A percentile compares a stretch with the other conserved stretches of the same genome.
Evolutionary conservation across 345 rosid genomes (phyloP).

Genomic region (Tarenaya hassleriana): DNA sequence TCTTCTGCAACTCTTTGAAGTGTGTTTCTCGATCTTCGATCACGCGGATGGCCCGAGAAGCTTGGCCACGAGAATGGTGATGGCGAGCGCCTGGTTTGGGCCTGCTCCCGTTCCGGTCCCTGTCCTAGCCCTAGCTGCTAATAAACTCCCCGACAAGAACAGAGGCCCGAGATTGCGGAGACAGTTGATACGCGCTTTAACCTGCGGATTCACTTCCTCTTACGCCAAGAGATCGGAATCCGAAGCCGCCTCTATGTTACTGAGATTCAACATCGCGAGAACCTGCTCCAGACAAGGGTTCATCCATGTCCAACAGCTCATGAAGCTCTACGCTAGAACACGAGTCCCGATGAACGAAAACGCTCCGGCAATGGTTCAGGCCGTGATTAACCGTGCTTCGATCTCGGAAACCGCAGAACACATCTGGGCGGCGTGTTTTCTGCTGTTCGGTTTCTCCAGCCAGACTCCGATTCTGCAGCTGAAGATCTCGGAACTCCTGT

Average conservation of each 20-base stretch:
- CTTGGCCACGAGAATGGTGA: conserved; percentile 90
- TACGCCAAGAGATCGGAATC: conserved; percentile 60
- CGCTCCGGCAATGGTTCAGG: conserved; percentile 67
- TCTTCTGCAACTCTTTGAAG: conserved; percentile 83
- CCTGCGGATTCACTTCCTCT: conserved; percentile 37
- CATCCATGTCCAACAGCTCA: conserved; percentile 54
- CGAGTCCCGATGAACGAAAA: conserved; percentile 39
- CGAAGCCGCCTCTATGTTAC: conserved; percentile 73
- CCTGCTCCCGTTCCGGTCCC: conserved; percentile 71
- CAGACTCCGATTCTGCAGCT: conserved; percentile 60
- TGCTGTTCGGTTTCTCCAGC: conserved; percentile 64
- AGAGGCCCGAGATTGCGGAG: conserved; percentile 48
- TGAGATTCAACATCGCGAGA: conserved; percentile 73
- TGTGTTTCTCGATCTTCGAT: conserved; percentile 90
- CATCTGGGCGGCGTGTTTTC: conserved; percentile 80
- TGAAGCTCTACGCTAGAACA: conserved; percentile 60
- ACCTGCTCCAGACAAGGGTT: conserved; percentile 54
- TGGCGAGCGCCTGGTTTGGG: conserved; percentile 88
- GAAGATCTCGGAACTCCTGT: conserved; percentile 58
- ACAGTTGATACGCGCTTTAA: conserved; percentile 29
- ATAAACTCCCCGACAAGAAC: conserved; percentile 68
- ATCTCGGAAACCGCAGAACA: conserved; percentile 52
- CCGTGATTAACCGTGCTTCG: conserved; percentile 60
- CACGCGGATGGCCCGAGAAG: conserved; percentile 86
- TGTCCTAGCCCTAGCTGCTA: conserved; percentile 64